phyloP scores from a whole-genome alignment of 768 basidiomycete species.

The Suillus brevipes region DNA sequence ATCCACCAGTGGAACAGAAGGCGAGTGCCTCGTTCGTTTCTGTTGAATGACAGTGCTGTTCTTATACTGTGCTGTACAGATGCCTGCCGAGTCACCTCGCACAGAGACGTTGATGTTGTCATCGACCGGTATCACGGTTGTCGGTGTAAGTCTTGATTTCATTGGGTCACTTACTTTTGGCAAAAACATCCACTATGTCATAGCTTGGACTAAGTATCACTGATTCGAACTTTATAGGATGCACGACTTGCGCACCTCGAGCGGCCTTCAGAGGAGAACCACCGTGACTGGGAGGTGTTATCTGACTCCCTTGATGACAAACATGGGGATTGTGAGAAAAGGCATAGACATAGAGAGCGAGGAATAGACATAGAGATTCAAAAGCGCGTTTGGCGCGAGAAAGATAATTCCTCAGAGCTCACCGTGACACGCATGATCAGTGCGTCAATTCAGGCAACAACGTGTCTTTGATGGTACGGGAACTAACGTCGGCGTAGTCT shows the following conservation, averaged over 20 bases:
- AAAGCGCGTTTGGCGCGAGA: slow-evolving; percentile 32
- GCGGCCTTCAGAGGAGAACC: no score
- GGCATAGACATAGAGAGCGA: slow-evolving; percentile 26
- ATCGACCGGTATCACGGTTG: no score
- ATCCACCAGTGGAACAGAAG: background rate
- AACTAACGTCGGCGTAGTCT: slow-evolving; percentile 43
- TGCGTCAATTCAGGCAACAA: slow-evolving; percentile 26
- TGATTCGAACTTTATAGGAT: no score
- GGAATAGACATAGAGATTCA: slow-evolving; percentile 39
- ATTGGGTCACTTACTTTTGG: no score
- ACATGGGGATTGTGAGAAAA: slow-evolving; percentile 7
- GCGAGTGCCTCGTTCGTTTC: background rate
- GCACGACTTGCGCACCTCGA: no score
- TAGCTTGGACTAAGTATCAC: no score
- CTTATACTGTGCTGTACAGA: background rate
- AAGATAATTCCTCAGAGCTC: slow-evolving; percentile 55
- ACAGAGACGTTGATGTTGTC: no score
- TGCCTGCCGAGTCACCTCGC: no score
- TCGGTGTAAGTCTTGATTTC: no score
- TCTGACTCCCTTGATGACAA: no score
- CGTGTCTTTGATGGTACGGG: background rate
- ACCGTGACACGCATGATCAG: slow-evolving; percentile 63
- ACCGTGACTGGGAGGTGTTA: no score
- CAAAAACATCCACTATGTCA: no score
- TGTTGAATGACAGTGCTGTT: background rate